A percentile compares a stretch with the other conserved stretches of the same genome.
These are phyloP conservation scores for Mycena chlorophos DNA, from an alignment of 768 basidiomycete species.

Conservation along the genomic window DNA sequence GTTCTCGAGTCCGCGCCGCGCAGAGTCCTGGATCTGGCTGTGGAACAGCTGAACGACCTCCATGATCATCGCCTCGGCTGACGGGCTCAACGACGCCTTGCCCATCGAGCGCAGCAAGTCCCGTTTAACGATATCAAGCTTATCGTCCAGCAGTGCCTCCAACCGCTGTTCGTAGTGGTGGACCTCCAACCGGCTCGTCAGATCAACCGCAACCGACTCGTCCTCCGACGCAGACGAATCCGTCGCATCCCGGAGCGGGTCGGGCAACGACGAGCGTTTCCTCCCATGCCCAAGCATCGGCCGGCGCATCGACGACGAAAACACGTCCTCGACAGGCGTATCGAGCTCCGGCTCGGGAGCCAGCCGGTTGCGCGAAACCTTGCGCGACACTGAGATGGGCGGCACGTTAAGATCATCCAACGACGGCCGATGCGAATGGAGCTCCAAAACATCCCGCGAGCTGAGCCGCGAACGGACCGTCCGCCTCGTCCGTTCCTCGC, in stretches of 20 bases:
- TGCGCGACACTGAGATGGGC: conserved; percentile 63
- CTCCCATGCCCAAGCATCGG: conserved; percentile 32
- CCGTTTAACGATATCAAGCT: conserved; percentile 52
- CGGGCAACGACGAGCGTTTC: conserved; percentile 59
- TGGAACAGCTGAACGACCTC: conserved; percentile 72
- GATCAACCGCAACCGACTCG: conserved; percentile 47
- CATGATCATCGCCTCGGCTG: conserved; percentile 61
- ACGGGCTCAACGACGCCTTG: conserved; percentile 35
- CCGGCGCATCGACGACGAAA: conserved; percentile 34
- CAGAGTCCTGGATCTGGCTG: conserved; percentile 64
- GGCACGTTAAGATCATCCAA: conserved; percentile 76
- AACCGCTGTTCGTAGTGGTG: conserved; percentile 64
- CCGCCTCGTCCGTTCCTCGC: conserved; percentile 68
- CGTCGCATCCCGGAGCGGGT: conserved; percentile 49
- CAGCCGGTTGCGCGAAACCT: conserved; percentile 52
- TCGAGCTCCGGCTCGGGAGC: conserved; percentile 53
- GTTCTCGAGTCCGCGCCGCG: conserved; percentile 56
- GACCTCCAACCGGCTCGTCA: conserved; percentile 57
- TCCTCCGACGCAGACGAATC: conserved; percentile 39
- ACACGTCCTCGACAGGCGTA: conserved; percentile 43
- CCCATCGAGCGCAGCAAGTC: conserved; percentile 33
- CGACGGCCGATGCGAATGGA: conserved; percentile 64
- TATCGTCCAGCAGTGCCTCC: conserved; percentile 67
- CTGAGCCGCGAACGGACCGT: conserved; percentile 74
- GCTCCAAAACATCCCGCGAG: conserved; percentile 76